Evolutionary conservation across 2,329 filamentous ascomycete species (phyloP).

Genomic region (Ophiostoma sp.): DNA sequence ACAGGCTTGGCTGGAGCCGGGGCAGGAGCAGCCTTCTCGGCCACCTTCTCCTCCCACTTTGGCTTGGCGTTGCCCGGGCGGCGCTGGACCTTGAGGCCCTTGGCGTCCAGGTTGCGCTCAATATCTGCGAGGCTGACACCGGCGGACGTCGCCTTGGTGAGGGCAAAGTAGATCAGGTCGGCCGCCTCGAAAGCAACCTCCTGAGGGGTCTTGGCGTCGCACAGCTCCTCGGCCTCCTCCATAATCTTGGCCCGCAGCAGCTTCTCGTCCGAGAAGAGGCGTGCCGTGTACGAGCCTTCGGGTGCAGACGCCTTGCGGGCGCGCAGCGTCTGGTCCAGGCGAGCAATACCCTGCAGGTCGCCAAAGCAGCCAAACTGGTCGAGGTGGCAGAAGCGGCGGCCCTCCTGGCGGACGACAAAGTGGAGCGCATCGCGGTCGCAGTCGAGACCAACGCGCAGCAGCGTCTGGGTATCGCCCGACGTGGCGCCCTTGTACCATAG

Average conservation of each 20-base stretch:
- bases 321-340: conserved; percentile 82
- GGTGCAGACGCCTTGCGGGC: conserved; percentile 81
- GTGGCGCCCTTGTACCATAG: conserved; percentile 96
- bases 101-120: conserved; percentile 87
- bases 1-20: conserved; percentile 23
- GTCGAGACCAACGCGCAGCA: conserved; percentile 81
- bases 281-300: conserved; percentile 86
- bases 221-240: conserved; percentile 95
- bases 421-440: conserved; percentile 92
- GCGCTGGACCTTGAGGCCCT: conserved; percentile 93
- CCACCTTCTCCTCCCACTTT: conserved; percentile 80
- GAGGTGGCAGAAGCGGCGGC: conserved; percentile 87
- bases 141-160: conserved; percentile 82
- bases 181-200: conserved; percentile 93
- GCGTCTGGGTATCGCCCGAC: conserved; percentile 89
- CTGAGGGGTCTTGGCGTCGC: conserved; percentile 65
- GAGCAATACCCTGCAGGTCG: conserved; percentile 74
- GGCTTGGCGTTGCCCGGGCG: conserved; percentile 92
- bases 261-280: conserved; percentile 88
- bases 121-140: conserved; percentile 87
- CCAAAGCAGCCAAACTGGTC: conserved; percentile 93
- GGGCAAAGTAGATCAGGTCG: conserved; percentile 91
- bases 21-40: conserved; percentile 13
- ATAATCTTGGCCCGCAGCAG: conserved; percentile 93
- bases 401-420: conserved; percentile 87